Percentiles rank a stretch among this genome's conserved stretches.
Conservation (phyloP, 2,329 filamentous ascomycete species). For the Penicillium vulpinum region DNA sequence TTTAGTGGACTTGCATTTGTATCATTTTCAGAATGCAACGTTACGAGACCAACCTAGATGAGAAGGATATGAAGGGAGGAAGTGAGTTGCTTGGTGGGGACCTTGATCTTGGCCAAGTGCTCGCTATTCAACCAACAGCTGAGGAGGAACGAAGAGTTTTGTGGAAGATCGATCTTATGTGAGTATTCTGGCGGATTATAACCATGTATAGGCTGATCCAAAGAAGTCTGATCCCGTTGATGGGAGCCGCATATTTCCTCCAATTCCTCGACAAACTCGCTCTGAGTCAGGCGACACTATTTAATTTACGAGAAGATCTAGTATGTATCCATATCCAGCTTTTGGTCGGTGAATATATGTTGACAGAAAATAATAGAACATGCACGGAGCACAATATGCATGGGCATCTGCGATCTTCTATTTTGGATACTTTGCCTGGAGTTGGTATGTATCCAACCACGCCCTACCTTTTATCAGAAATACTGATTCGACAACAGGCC, state of each 20-base stretch:
- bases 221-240: constrained; percentile 13
- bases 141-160: constrained; percentile 14
- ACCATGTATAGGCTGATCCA: background rate
- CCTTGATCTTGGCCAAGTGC: constrained; percentile 18
- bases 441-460: background rate
- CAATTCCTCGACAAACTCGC: constrained; percentile 19
- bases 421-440: constrained; percentile 10
- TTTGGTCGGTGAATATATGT: background rate
- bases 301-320: constrained; percentile 17
- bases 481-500: background rate
- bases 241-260: constrained; percentile 18
- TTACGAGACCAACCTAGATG: background rate
- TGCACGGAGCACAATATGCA: constrained; percentile 5
- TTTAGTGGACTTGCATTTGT: background rate
- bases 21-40: background rate
- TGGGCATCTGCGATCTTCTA: constrained; percentile 9
- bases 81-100: constrained; percentile 5
- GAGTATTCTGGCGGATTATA: background rate
- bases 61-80: constrained; percentile 10
- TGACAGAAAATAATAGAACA: constrained; percentile 3
- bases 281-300: constrained; percentile 17
- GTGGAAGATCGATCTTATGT: constrained; percentile 17
- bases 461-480: background rate
- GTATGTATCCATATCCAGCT: background rate
- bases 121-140: constrained; percentile 11